Evolutionary conservation across 768 basidiomycete species (phyloP).

Genomic region (Suillus bovinus): DNA sequence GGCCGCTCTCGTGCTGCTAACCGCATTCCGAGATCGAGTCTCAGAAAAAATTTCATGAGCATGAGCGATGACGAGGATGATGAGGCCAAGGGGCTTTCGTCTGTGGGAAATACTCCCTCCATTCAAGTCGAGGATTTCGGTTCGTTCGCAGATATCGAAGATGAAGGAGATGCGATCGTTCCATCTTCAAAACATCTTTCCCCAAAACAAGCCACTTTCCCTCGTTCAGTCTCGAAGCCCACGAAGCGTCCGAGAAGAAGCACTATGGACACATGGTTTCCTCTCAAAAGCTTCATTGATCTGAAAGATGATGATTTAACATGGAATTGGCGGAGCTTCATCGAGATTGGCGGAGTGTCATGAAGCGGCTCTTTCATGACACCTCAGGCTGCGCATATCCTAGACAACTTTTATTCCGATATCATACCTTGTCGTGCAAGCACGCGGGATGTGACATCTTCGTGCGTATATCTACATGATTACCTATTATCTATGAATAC

Average conservation of each 20-base stretch:
- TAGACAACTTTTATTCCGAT: conserved; percentile 14
- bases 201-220: conserved; percentile 15
- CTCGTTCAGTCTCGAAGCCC: conserved; percentile 14
- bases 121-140: conserved; percentile 24
- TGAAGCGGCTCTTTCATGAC: conserved; percentile 1
- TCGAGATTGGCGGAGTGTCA: conserved; percentile 48
- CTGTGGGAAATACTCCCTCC: conserved; percentile 13
- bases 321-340: conserved; percentile 65
- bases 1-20: conserved; percentile 40
- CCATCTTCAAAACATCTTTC: conserved; percentile 16
- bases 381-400: conserved; percentile 8
- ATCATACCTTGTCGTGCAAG: conserved; percentile 15
- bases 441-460: conserved; percentile 11
- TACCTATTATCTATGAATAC: conserved; percentile 16
- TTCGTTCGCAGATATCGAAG: conserved; percentile 32
- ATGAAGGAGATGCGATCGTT: conserved; percentile 30
- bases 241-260: conserved; percentile 35
- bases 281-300: conserved; percentile 66
- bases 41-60: conserved; percentile 59
- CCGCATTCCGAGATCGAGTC: conserved; percentile 20
- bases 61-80: conserved; percentile 67
- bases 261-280: conserved; percentile 54
- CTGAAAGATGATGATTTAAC: conserved; percentile 49
- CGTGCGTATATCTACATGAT: conserved; percentile 26
- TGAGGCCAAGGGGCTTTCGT: conserved; percentile 19